A percentile compares a stretch with the other conserved stretches of the same genome.
Evolutionary conservation across 2,329 filamentous ascomycete species (phyloP).

Genomic region (Paecilomyces fulvus): DNA sequence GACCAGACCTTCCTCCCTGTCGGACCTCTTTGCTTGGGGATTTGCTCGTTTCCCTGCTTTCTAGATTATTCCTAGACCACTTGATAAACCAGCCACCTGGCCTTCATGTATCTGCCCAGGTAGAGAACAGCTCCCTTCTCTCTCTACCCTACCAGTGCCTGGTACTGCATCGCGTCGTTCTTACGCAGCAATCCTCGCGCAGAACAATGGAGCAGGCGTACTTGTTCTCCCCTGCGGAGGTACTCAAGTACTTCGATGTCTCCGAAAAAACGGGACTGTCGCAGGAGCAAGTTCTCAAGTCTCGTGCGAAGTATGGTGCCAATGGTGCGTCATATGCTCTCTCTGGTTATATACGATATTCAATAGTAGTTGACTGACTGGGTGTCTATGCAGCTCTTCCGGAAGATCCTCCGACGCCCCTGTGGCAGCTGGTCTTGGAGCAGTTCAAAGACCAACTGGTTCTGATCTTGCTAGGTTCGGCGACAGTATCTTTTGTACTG

Average conservation of each 20-base stretch:
- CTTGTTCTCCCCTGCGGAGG: conserved; percentile 40
- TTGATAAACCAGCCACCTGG: conserved; percentile 15
- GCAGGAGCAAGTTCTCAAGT: conserved; percentile 38
- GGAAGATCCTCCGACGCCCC: conserved; percentile 88
- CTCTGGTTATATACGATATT: not conserved
- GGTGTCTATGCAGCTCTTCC: conserved; percentile 48
- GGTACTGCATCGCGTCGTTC: conserved; percentile 10
- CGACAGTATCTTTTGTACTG: conserved; percentile 84
- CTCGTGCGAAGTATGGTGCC: conserved; percentile 43
- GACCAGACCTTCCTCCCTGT: not conserved
- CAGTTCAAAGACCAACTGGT: conserved; percentile 99
- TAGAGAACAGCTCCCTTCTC: conserved; percentile 2
- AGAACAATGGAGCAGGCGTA: conserved; percentile 47
- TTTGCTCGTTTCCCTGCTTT: conserved; percentile 5
- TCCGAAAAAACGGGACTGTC: conserved; percentile 44
- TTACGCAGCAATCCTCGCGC: conserved; percentile 3
- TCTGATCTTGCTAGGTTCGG: conserved; percentile 85
- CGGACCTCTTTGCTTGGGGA: not conserved
- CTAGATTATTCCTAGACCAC: conserved; percentile 14
- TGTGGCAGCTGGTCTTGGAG: conserved; percentile 95
- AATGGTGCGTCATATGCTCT: conserved; percentile 40
- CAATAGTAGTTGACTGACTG: not conserved
- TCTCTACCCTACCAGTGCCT: conserved; percentile 9
- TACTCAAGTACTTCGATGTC: conserved; percentile 45
- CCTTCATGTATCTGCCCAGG: conserved; percentile 15